A percentile compares a stretch with the other conserved stretches of the same genome.
phyloP scores from a whole-genome alignment of 257 asterid genomes.

The Solanum peruvianum region DNA sequence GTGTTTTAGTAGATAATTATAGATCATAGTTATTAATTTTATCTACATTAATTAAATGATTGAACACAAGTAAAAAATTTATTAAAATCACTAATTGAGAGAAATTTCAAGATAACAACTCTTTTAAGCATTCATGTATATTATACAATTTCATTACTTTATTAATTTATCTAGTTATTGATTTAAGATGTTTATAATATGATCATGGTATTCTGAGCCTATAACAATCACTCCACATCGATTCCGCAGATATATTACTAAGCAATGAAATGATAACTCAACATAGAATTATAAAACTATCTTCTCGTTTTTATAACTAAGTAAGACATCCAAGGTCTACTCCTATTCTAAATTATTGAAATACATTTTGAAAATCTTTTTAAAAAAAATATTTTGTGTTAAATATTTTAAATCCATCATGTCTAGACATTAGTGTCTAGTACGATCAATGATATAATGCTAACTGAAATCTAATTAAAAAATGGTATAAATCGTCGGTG shows the following conservation, averaged over 20 bases:
- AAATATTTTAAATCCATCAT: background rate
- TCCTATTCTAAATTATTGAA: background rate
- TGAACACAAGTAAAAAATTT: background rate
- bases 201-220: background rate
- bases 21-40: background rate
- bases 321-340: background rate
- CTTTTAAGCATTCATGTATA: background rate
- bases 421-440: background rate
- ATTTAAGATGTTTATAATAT: background rate
- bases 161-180: background rate
- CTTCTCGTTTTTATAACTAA: background rate
- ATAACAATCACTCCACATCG: background rate
- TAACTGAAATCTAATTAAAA: background rate
- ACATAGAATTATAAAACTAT: background rate
- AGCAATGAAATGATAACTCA: background rate
- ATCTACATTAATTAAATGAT: background rate
- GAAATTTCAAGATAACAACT: background rate
- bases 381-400: accelerated
- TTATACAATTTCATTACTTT: background rate
- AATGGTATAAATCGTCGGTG: background rate
- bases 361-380: background rate
- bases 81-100: background rate
- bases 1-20: background rate
- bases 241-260: background rate
- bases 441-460: background rate